A percentile compares a stretch with the other conserved stretches of the same genome.
Evolutionary conservation across 2,329 filamentous ascomycete genomes (phyloP).

Genomic region (Cercospora berteroae): DNA sequence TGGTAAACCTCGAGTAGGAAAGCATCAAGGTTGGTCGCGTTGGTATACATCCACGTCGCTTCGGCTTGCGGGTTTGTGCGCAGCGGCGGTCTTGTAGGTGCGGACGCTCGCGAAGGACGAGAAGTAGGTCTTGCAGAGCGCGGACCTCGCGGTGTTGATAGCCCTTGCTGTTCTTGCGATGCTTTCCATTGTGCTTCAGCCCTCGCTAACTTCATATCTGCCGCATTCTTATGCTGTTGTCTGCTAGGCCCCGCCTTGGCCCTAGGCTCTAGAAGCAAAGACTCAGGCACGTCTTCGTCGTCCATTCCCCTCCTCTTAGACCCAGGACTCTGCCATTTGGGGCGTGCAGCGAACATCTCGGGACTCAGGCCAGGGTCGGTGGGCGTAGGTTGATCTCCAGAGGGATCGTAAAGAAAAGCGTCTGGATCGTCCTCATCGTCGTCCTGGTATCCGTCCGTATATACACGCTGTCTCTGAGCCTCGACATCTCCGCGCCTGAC

Average conservation of each 20-base stretch:
- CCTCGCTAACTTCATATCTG: constrained; percentile 19
- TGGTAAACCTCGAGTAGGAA: constrained; percentile 84
- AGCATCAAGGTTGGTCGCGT: constrained; percentile 82
- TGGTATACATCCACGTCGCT: constrained; percentile 90
- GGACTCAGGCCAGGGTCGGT: constrained; percentile 49
- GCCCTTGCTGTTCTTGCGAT: constrained; percentile 46
- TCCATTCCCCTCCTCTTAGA: constrained; percentile 43
- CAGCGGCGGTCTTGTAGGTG: constrained; percentile 30
- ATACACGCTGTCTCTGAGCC: constrained; percentile 45
- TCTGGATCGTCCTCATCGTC: constrained; percentile 55
- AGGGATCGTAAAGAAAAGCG: constrained; percentile 53
- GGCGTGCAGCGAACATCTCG: constrained; percentile 33
- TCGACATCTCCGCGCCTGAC: constrained; percentile 39
- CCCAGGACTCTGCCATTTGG: constrained; percentile 40
- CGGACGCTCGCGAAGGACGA: constrained; percentile 11
- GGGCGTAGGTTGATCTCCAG: constrained; percentile 25
- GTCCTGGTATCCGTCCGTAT: constrained; percentile 52
- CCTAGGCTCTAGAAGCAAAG: constrained; percentile 58
- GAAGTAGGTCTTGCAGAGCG: constrained; percentile 19
- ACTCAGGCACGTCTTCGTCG: constrained; percentile 64
- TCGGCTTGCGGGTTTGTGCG: constrained; percentile 64
- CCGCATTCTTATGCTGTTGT: constrained; percentile 11
- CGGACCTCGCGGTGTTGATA: constrained; percentile 36
- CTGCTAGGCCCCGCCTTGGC: constrained; percentile 28
- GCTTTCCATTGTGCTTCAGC: constrained; percentile 53